Conservation (phyloP, 306 rosid genomes). For the Gleditsia sinensis region DNA sequence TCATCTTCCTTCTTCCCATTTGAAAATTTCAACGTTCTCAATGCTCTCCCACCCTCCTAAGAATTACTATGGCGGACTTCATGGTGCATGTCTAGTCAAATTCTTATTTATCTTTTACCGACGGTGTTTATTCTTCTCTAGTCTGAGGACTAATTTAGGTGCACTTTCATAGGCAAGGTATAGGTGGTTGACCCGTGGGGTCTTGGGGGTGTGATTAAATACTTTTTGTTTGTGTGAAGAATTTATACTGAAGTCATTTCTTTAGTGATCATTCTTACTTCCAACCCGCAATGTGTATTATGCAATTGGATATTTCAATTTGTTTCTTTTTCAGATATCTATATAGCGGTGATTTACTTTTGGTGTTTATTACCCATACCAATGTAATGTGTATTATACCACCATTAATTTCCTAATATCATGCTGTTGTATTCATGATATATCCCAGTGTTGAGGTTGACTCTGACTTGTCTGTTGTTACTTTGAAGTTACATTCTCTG, state of each 20-base stretch:
- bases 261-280: background rate
- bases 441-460: background rate
- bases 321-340: background rate
- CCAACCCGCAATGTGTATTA: background rate
- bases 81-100: background rate
- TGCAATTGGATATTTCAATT: slow-evolving; percentile 3
- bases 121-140: background rate
- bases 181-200: background rate
- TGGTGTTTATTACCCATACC: background rate
- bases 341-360: background rate
- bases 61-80: background rate
- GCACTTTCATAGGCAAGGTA: no score
- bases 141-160: background rate
- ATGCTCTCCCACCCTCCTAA: background rate
- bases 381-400: background rate
- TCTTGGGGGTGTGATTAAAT: background rate
- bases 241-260: background rate
- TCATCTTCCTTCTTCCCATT: background rate
- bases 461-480: background rate
- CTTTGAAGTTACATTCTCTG: background rate
- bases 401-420: background rate
- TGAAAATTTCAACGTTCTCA: background rate
- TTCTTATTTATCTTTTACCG: background rate
- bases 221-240: background rate
- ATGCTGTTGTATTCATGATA: background rate